Conservation (phyloP, 108 stramenopile species). For the Tribonema minus region DNA sequence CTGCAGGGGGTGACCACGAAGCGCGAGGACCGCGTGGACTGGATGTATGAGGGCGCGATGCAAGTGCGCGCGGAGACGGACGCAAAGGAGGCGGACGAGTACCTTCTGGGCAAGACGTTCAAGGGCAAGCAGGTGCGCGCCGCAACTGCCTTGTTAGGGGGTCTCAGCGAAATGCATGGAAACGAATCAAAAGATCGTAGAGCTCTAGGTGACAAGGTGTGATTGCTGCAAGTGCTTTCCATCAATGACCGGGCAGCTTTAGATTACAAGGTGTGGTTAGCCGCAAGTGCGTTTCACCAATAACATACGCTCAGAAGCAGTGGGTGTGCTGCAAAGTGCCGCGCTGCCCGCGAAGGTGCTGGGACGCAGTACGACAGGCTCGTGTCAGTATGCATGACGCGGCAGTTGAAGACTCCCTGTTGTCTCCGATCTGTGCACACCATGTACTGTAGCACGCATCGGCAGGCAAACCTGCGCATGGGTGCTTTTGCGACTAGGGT, state of each 20-base stretch:
- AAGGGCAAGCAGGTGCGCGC: not conserved
- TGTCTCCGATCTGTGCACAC: too few relatives aligned
- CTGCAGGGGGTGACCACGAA: slow-evolving; percentile 67
- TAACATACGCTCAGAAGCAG: not conserved
- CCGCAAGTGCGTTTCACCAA: too few relatives aligned
- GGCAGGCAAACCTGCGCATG: too few relatives aligned
- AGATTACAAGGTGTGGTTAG: too few relatives aligned
- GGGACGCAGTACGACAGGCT: too few relatives aligned
- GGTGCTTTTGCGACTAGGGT: too few relatives aligned
- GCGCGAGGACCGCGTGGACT: slow-evolving; percentile 77
- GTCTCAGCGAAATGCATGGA: not conserved
- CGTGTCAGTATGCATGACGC: too few relatives aligned
- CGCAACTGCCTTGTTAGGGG: not conserved
- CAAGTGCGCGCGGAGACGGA: slow-evolving; percentile 43
- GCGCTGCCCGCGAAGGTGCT: too few relatives aligned
- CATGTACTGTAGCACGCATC: too few relatives aligned
- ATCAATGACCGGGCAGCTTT: not conserved
- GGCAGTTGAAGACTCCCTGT: too few relatives aligned
- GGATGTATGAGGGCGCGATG: slow-evolving; percentile 82
- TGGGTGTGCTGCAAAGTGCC: not conserved
- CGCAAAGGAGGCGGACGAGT: slow-evolving; percentile 69
- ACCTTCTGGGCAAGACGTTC: slow-evolving; percentile 81
- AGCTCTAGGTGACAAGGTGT: too few relatives aligned
- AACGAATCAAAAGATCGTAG: too few relatives aligned
- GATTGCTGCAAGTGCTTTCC: not conserved